Evolutionary conservation across 306 rosid genomes (phyloP), one percentile per base, ranked within the genome.

Genomic region (Quercus variabilis): DNA sequence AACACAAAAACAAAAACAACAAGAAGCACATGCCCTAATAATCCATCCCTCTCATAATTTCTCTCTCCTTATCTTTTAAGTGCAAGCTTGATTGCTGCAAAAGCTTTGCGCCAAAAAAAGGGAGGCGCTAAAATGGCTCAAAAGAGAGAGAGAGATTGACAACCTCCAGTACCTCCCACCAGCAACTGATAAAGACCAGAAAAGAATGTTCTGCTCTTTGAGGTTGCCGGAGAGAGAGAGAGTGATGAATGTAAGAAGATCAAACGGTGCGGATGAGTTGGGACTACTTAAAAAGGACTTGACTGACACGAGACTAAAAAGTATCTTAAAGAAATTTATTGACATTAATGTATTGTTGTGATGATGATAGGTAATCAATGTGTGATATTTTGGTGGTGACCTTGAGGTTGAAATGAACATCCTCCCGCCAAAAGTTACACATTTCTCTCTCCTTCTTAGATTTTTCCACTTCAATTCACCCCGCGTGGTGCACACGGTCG

Each of bases 21-120:
- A 75, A 85, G 35, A 78, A 67, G 81, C 84, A 86, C 69, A 78
- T 84, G 89, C 90, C 93, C 95, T 88, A 88, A 83, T 70, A 77
- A 87, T 82, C 83, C 59, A 80, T 87, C 84, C 43, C 68, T 83
- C 75, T 86, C 82, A 73, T 76, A 52, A 20, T 80, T 76, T 88
- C 84, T 90, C 86, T 83, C 87, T 89, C 89, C 82, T 79, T 87
- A 67, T 91, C 90, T 88, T 82, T 76, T 74, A 83, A 80, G 89
- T 71, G 88, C 88, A 79, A 83, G 96, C 94, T 89, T 85, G 96
- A 92, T 94, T 94, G 87, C 87, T 87, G 92, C 84, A 79, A 94
- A 94, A 92, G 97, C 90, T 80, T 88, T 55, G 80, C 74, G 58
- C 79, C 83, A 79, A 79, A 76, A 88, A 83, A 91, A 85, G 80